These are phyloP conservation scores for Marsdenia floribunda DNA, from an alignment of 257 asterid genomes.

Conservation along the genomic window DNA sequence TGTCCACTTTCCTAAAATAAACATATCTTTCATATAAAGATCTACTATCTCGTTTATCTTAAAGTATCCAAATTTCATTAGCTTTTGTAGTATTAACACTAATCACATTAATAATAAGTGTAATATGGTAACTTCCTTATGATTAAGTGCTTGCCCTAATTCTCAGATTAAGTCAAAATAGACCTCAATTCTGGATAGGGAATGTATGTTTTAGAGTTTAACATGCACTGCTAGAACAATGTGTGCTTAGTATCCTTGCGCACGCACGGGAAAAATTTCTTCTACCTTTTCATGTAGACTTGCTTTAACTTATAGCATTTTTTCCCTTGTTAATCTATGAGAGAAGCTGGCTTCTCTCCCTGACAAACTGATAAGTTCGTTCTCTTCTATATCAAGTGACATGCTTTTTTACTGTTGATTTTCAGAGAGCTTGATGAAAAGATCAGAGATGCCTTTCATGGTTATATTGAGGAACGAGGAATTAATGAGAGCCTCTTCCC, in stretches of 20 bases:
- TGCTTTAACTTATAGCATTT: background rate
- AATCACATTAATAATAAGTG: too few relatives aligned
- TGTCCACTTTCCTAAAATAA: too few relatives aligned
- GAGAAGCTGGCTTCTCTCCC: background rate
- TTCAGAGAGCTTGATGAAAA: constrained; percentile 61
- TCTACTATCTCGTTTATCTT: too few relatives aligned
- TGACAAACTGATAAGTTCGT: background rate
- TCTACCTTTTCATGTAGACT: background rate
- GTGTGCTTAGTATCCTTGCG: background rate
- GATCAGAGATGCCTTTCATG: constrained; percentile 54
- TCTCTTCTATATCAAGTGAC: constrained; percentile 6
- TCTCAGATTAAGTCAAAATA: too few relatives aligned
- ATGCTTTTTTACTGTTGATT: constrained; percentile 7
- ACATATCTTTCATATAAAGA: too few relatives aligned
- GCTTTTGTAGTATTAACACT: too few relatives aligned
- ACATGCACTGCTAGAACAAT: background rate
- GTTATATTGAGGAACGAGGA: constrained; percentile 74
- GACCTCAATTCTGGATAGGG: too few relatives aligned
- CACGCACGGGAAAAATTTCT: background rate
- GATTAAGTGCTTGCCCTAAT: too few relatives aligned
- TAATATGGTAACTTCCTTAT: too few relatives aligned
- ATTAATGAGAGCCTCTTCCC: constrained; percentile 71
- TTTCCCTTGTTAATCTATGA: background rate
- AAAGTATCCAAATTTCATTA: too few relatives aligned
- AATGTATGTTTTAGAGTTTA: background rate